Conservation (phyloP, 352 stramenopile genomes). For the Phytophthora ohioensis region DNA sequence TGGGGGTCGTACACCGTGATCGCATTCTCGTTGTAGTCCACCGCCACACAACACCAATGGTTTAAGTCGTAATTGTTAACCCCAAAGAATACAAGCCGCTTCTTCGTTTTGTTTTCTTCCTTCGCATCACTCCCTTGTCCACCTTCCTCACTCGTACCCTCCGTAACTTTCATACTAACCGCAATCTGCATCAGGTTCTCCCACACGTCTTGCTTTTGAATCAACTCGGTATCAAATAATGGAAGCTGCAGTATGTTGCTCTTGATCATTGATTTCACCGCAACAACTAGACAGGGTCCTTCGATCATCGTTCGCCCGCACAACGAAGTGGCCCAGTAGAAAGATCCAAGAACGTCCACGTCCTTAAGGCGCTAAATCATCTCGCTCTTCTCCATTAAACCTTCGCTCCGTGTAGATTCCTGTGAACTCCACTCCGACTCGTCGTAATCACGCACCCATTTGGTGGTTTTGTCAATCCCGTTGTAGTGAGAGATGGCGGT, state of each 20-base stretch:
- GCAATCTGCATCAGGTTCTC: not conserved
- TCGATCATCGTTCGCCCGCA: slow-evolving; percentile 10
- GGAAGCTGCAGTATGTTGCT: slow-evolving; percentile 1
- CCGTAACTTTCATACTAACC: not conserved
- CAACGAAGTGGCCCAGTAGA: slow-evolving; percentile 7
- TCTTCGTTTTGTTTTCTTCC: too few species aligned
- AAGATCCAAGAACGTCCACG: slow-evolving; percentile 7
- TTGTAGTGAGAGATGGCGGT: slow-evolving; percentile 5
- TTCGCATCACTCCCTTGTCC: too few species aligned
- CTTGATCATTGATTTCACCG: not conserved
- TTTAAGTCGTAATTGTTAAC: slow-evolving; percentile 13
- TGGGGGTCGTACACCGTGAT: not conserved
- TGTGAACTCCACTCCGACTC: not conserved
- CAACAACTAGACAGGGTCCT: slow-evolving; percentile 1
- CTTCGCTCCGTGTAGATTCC: not conserved
- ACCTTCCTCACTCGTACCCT: too few species aligned
- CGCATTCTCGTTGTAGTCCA: not conserved
- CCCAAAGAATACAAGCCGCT: slow-evolving; percentile 8
- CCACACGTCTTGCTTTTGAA: slow-evolving; percentile 2
- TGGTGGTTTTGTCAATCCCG: not conserved
- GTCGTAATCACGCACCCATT: slow-evolving; percentile 8
- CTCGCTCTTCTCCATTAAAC: not conserved
- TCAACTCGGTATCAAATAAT: slow-evolving; percentile 4
- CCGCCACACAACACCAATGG: slow-evolving; percentile 15
- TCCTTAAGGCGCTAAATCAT: not conserved